A percentile compares a stretch with the other conserved stretches of the same genome.
These are phyloP conservation scores for Farysia itapuensis DNA, from an alignment of 1,284 basidiomycete species.

Conservation along the genomic window DNA sequence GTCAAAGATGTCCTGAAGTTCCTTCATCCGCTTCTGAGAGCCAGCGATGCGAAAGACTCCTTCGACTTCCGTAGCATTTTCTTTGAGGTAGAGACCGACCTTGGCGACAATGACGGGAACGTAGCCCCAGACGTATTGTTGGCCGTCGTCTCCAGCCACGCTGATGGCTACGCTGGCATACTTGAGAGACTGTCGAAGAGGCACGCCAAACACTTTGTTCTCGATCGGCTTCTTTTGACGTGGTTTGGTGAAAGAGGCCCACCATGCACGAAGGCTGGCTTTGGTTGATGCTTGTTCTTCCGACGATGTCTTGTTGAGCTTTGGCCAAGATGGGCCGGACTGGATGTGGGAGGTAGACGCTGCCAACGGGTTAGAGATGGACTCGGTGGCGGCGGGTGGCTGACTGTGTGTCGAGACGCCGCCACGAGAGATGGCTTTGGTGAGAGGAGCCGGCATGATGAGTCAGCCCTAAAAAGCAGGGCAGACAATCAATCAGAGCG, in stretches of 20 bases:
- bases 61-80: constrained; percentile 77
- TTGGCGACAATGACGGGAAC: constrained; percentile 97
- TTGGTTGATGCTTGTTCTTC: constrained; percentile 47
- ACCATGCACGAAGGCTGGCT: constrained; percentile 44
- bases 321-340: constrained; percentile 29
- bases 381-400: constrained; percentile 8
- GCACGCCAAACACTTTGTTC: constrained; percentile 73
- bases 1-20: constrained; percentile 88
- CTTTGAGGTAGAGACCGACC: constrained; percentile 68
- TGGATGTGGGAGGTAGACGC: constrained; percentile 34
- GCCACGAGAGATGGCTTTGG: constrained; percentile 25
- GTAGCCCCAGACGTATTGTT: constrained; percentile 66
- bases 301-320: constrained; percentile 3
- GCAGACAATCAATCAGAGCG: no score
- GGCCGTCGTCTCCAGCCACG: constrained; percentile 69
- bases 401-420: constrained; percentile 30
- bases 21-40: constrained; percentile 90
- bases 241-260: constrained; percentile 49
- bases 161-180: constrained; percentile 92
- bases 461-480: no score
- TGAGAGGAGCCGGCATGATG: constrained; percentile 26
- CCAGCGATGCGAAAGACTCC: constrained; percentile 79
- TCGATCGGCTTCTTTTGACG: constrained; percentile 23
- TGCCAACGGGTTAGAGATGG: constrained; percentile 7
- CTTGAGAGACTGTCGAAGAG: constrained; percentile 77